Conservation (phyloP, 1,284 basidiomycete genomes). For the Ceratobasidium sp. region DNA sequence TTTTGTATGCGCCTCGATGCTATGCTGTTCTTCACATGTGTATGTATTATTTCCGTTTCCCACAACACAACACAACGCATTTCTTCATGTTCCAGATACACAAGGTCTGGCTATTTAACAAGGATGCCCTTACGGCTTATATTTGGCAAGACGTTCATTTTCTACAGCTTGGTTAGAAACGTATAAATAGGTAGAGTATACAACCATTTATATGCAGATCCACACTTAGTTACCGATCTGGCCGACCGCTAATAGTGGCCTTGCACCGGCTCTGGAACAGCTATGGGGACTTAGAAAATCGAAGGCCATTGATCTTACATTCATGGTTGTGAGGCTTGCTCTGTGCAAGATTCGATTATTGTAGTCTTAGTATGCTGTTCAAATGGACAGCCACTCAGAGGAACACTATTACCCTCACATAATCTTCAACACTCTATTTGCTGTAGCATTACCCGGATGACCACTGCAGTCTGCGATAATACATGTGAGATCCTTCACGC, state of each 20-base stretch:
- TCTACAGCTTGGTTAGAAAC: too few species aligned
- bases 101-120: slow-evolving; percentile 42
- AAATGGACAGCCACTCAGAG: neutral
- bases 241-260: too few species aligned
- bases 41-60: slow-evolving; percentile 1
- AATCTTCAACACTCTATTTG: slow-evolving; percentile 58
- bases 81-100: neutral
- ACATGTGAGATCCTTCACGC: neutral
- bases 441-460: slow-evolving; percentile 65
- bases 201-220: too few species aligned
- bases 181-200: too few species aligned
- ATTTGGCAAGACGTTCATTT: too few species aligned
- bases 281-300: too few species aligned
- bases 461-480: slow-evolving; percentile 61
- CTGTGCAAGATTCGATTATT: neutral
- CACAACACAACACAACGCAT: neutral
- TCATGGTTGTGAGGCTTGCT: neutral
- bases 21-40: neutral
- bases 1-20: neutral
- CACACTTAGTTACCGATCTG: too few species aligned
- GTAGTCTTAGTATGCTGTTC: neutral
- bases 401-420: neutral
- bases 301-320: neutral
- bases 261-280: neutral
- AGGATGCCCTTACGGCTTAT: neutral